These are phyloP conservation scores for Cryptococcus hybrid DNA, from an alignment of 1,284 basidiomycete species.

Conservation along the genomic window DNA sequence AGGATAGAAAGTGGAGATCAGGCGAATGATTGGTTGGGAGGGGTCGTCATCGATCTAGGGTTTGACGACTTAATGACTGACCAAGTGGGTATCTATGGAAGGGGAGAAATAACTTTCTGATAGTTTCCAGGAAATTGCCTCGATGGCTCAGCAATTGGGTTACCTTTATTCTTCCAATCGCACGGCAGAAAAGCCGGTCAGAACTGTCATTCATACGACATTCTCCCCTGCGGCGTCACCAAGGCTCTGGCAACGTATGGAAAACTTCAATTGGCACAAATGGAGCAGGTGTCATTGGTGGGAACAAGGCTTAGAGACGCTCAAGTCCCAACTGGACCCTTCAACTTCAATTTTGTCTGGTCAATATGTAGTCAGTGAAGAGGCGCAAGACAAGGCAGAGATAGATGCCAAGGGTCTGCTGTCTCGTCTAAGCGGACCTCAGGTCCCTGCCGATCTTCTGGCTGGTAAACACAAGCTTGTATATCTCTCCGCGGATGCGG, in stretches of 20 bases:
- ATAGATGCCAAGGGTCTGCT: conserved; percentile 5
- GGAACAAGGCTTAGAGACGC: conserved; percentile 53
- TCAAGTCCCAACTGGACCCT: conserved; percentile 15
- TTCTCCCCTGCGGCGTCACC: conserved; percentile 51
- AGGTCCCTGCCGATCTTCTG: conserved; percentile 19
- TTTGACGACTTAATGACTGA: conserved; percentile 95
- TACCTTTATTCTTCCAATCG: conserved; percentile 88
- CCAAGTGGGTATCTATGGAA: conserved; percentile 61
- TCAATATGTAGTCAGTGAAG: background rate
- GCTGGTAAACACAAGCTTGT: conserved; percentile 59
- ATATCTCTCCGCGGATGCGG: conserved; percentile 94
- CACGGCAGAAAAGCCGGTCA: conserved; percentile 66
- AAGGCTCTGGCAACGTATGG: conserved; percentile 36
- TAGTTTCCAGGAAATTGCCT: conserved; percentile 73
- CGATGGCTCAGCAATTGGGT: conserved; percentile 80
- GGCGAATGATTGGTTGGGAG: conserved; percentile 57
- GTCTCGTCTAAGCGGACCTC: conserved; percentile 16
- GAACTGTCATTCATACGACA: conserved; percentile 70
- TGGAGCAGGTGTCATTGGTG: conserved; percentile 84
- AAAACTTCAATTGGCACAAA: conserved; percentile 57
- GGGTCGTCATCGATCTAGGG: conserved; percentile 82
- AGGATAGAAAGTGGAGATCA: conserved; percentile 35
- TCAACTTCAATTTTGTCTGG: background rate
- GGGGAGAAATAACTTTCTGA: background rate
- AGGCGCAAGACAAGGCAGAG: background rate